phyloP scores from a whole-genome alignment of 371 early-diverging fungal genomes.

The Dichotomocladium elegans region DNA sequence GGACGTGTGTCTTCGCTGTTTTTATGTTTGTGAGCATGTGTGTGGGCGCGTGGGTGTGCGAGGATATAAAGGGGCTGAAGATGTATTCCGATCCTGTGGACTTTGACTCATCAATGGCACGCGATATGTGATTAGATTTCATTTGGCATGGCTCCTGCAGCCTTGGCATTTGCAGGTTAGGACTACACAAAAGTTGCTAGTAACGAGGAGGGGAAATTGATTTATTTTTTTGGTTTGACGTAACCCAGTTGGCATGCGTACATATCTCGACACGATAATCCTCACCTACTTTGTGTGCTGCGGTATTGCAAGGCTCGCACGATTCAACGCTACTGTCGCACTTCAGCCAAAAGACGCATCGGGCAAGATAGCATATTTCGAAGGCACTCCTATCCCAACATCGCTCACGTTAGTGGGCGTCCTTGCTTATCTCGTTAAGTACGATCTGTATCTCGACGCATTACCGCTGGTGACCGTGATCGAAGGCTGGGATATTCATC shows the following conservation, averaged over 20 bases:
- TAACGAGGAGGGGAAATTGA: not conserved
- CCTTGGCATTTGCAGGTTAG: constrained; percentile 71
- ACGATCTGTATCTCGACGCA: constrained; percentile 49
- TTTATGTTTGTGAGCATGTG: not conserved
- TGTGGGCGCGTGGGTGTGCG: no score
- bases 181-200: not conserved
- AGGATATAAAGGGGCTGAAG: no score
- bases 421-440: constrained; percentile 63
- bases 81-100: no score
- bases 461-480: constrained; percentile 40
- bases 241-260: constrained; percentile 73
- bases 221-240: not conserved
- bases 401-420: constrained; percentile 66
- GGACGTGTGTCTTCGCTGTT: not conserved
- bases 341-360: constrained; percentile 67
- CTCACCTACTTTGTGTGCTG: constrained; percentile 86
- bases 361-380: constrained; percentile 82
- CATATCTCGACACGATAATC: constrained; percentile 70
- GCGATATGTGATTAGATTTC: constrained; percentile 45
- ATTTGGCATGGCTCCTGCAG: constrained; percentile 87
- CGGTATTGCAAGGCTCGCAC: constrained; percentile 84
- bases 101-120: no score
- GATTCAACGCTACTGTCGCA: constrained; percentile 88
- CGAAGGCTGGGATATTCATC: constrained; percentile 63
- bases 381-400: constrained; percentile 91